Percentiles rank a stretch among this genome's conserved stretches.
phyloP scores from a whole-genome alignment of 768 basidiomycete genomes.

The Amanita brunnescens region DNA sequence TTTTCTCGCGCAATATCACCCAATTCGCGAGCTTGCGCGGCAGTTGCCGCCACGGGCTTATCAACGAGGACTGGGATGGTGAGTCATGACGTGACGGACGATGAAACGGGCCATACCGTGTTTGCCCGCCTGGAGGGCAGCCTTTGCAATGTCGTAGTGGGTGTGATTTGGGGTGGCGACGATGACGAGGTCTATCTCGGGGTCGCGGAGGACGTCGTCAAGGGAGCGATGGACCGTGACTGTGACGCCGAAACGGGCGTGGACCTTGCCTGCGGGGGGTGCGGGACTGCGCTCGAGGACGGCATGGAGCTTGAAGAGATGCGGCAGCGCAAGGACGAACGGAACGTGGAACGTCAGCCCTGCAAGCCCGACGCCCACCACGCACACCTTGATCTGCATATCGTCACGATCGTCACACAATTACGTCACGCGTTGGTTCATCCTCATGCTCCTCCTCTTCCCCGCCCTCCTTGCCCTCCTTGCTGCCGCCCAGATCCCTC shows the following conservation, averaged over 20 bases:
- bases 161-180: slow-evolving; percentile 69
- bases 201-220: slow-evolving; percentile 52
- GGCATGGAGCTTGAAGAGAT: slow-evolving; percentile 63
- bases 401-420: slow-evolving; percentile 9
- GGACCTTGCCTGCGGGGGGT: slow-evolving; percentile 51
- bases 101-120: slow-evolving; percentile 39
- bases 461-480: slow-evolving; percentile 17
- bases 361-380: slow-evolving; percentile 70
- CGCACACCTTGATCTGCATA: slow-evolving; percentile 48
- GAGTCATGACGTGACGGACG: neutral
- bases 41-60: slow-evolving; percentile 65
- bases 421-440: slow-evolving; percentile 8
- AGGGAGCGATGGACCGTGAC: slow-evolving; percentile 51
- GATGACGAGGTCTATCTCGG: slow-evolving; percentile 59
- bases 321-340: slow-evolving; percentile 63
- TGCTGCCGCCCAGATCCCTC: slow-evolving; percentile 45
- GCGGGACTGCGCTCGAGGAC: slow-evolving; percentile 67
- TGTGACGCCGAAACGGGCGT: slow-evolving; percentile 52
- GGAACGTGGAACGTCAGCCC: slow-evolving; percentile 77
- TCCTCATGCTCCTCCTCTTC: slow-evolving; percentile 20
- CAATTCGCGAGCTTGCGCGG: slow-evolving; percentile 50
- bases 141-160: slow-evolving; percentile 61
- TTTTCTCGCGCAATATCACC: slow-evolving; percentile 49
- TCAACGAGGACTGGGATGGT: slow-evolving; percentile 57
- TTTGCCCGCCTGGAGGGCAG: slow-evolving; percentile 58